Conservation (phyloP, 129 eudicot species). For the Lactuca sativa region DNA sequence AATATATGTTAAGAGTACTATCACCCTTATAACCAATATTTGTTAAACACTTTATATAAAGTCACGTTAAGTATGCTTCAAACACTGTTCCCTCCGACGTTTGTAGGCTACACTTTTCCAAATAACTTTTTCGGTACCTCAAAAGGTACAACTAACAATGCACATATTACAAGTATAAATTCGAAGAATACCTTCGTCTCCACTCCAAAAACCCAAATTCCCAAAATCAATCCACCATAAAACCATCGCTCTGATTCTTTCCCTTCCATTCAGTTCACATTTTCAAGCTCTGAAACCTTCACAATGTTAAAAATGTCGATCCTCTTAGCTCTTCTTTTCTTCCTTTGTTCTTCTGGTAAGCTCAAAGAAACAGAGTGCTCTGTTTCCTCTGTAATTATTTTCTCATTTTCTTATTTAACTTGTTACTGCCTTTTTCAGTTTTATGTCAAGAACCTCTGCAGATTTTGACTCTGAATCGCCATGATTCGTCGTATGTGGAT, state of each 20-base stretch:
- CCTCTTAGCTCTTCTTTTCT: constrained; percentile 29
- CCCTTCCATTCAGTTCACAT: constrained; percentile 16
- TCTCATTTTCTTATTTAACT: not conserved
- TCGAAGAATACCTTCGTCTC: constrained; percentile 37
- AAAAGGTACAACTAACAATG: constrained; percentile 26
- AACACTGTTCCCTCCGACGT: constrained; percentile 17
- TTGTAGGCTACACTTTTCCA: constrained; percentile 20
- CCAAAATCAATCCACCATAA: constrained; percentile 29
- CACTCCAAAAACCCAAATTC: constrained; percentile 34
- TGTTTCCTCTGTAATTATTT: not conserved
- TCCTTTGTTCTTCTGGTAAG: constrained; percentile 41
- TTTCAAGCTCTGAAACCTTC: constrained; percentile 14
- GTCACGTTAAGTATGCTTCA: constrained; percentile 1
- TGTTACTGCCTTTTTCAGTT: constrained; percentile 31
- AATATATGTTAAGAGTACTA: no score
- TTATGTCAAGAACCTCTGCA: constrained; percentile 52
- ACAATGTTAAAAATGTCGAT: constrained; percentile 37
- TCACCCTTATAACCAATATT: no score
- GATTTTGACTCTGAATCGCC: constrained; percentile 36
- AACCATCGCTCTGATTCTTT: constrained; percentile 8
- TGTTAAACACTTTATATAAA: no score
- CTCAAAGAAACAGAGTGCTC: not conserved
- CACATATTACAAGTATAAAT: constrained; percentile 15
- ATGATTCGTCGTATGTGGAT: constrained; percentile 24
- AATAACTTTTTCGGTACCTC: not conserved